Evolutionary conservation across 345 rosid genomes (phyloP).

Genomic region (Adansonia digitata): DNA sequence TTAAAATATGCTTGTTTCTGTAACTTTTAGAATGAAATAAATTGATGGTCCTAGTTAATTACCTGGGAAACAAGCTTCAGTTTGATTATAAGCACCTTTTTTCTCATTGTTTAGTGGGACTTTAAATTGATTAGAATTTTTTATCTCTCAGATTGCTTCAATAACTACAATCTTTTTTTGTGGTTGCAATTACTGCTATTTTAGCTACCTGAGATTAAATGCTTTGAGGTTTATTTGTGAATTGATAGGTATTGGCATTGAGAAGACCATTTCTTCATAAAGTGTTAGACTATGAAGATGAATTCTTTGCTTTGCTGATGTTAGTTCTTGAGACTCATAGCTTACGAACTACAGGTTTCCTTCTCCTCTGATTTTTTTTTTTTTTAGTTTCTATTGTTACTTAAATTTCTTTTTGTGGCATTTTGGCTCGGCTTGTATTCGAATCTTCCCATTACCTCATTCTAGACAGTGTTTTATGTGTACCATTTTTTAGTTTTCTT

Average conservation of each 20-base stretch:
- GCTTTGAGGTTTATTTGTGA: conserved; percentile 11
- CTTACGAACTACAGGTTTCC: conserved; percentile 85
- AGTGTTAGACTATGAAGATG: conserved; percentile 89
- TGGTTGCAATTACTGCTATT: neutral
- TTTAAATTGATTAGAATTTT: neutral
- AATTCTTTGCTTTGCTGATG: conserved; percentile 86
- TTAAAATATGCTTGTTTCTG: neutral
- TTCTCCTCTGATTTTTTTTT: neutral
- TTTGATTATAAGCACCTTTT: neutral
- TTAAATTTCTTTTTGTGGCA: neutral
- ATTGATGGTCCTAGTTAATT: neutral
- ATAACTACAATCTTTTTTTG: neutral
- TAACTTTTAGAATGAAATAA: neutral
- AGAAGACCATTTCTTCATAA: conserved; percentile 88
- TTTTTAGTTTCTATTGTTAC: neutral
- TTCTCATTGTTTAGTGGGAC: neutral
- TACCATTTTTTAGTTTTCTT: neutral
- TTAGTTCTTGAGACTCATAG: conserved; percentile 89
- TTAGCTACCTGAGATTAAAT: neutral
- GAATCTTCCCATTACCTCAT: neutral
- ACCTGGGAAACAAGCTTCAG: neutral
- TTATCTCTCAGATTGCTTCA: neutral
- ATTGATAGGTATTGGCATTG: conserved; percentile 77
- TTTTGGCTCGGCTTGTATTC: neutral
- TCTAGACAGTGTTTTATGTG: neutral